These are phyloP conservation scores for Kuraishia borneana DNA, from an alignment of 805 yeast genomes.

Conservation along the genomic window DNA sequence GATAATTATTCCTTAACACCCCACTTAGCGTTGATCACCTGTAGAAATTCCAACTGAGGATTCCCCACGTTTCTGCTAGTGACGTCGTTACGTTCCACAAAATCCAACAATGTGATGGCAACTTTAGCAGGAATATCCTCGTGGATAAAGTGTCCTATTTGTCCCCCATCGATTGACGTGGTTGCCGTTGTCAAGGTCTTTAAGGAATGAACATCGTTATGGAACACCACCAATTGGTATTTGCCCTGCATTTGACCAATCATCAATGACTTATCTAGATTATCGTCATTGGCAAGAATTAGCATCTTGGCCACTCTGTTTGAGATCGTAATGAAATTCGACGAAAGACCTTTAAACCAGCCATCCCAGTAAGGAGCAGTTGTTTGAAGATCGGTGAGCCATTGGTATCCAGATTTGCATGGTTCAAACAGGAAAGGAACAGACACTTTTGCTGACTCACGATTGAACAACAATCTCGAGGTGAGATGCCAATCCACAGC, in stretches of 20 bases:
- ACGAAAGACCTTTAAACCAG: constrained; percentile 74
- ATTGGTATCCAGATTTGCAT: constrained; percentile 17
- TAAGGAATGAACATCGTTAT: neutral
- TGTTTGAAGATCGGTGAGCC: constrained; percentile 54
- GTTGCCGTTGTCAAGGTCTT: constrained; percentile 9
- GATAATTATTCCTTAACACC: constrained; percentile 14
- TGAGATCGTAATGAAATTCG: constrained; percentile 26
- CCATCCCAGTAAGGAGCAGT: constrained; percentile 63
- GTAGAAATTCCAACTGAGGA: constrained; percentile 16
- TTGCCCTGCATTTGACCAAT: constrained; percentile 94
- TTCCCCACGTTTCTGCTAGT: constrained; percentile 18
- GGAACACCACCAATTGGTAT: constrained; percentile 72
- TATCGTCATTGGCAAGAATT: constrained; percentile 81
- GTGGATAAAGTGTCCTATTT: constrained; percentile 89
- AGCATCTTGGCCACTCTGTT: constrained; percentile 50
- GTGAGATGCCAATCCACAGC: constrained; percentile 82
- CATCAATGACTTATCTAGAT: constrained; percentile 73
- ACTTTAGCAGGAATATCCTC: constrained; percentile 76
- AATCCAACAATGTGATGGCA: constrained; percentile 41
- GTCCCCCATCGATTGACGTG: constrained; percentile 19
- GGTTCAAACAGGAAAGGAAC: constrained; percentile 54
- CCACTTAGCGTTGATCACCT: constrained; percentile 20
- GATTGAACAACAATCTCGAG: constrained; percentile 40
- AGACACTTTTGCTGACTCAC: constrained; percentile 58
- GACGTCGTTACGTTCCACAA: constrained; percentile 32